These are phyloP conservation scores for Yarrowia osloensis DNA, from an alignment of 805 yeast genomes.

Conservation along the genomic window DNA sequence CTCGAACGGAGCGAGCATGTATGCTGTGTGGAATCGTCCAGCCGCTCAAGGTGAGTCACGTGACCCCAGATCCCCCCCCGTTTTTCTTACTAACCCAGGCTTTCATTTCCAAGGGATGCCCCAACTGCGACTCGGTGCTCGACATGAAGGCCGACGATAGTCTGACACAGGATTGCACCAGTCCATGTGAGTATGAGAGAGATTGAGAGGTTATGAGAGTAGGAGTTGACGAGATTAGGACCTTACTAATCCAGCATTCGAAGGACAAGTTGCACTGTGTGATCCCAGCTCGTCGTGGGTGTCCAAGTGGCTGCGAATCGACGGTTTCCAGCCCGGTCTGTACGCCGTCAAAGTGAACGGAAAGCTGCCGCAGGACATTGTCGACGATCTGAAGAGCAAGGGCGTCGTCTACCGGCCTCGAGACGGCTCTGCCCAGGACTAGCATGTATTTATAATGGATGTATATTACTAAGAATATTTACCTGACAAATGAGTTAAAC, in stretches of 20 bases:
- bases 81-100: conserved; percentile 42
- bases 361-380: conserved; percentile 82
- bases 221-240: neutral
- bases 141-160: conserved; percentile 79
- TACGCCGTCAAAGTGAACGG: conserved; percentile 93
- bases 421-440: conserved; percentile 67
- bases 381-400: conserved; percentile 67
- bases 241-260: conserved; percentile 54
- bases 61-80: neutral
- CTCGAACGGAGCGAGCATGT: conserved; percentile 86
- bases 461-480: neutral
- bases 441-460: conserved; percentile 23
- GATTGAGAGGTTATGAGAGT: too few species aligned
- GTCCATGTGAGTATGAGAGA: conserved; percentile 54
- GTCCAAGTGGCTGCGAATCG: conserved; percentile 90
- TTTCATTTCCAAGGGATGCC: conserved; percentile 87
- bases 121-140: conserved; percentile 89
- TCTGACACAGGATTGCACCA: conserved; percentile 85
- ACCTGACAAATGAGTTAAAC: too few species aligned
- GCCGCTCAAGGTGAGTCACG: conserved; percentile 59
- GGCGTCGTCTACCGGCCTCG: conserved; percentile 90
- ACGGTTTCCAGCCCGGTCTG: conserved; percentile 81
- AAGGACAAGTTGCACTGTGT: conserved; percentile 89
- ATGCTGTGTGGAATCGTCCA: conserved; percentile 95
- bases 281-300: conserved; percentile 88